Conservation (phyloP, 2,329 filamentous ascomycete species). For the Apiospora malaysiana region DNA sequence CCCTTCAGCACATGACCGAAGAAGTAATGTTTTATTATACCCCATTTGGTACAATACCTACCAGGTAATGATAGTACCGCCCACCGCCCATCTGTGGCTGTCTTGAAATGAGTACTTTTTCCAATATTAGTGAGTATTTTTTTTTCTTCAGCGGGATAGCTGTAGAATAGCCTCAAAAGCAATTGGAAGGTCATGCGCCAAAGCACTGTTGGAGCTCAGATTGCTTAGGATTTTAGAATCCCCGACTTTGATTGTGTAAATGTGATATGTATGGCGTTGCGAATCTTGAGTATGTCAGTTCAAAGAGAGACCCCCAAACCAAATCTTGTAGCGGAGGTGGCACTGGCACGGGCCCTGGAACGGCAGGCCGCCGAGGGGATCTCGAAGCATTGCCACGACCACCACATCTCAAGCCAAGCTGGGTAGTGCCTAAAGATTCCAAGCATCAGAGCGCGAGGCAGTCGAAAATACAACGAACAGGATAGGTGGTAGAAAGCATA, state of each 20-base stretch:
- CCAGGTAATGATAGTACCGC: neutral
- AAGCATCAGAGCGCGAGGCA: neutral
- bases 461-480: neutral
- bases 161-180: neutral
- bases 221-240: neutral
- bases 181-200: neutral
- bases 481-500: neutral
- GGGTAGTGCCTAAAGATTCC: neutral
- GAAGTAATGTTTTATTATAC: too few species aligned
- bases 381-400: neutral
- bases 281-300: neutral
- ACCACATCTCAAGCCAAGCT: neutral
- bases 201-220: neutral
- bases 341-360: neutral
- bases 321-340: constrained; percentile 7
- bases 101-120: neutral
- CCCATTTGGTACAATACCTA: too few species aligned
- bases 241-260: neutral
- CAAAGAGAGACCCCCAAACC: neutral
- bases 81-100: neutral
- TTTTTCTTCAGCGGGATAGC: neutral
- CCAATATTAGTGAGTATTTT: neutral
- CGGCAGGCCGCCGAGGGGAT: neutral
- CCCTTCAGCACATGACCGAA: neutral
- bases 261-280: neutral